Percentiles rank a stretch among this genome's conserved stretches.
Conservation (phyloP, 2,329 filamentous ascomycete genomes). For the Lecanoromycetidae sp. region DNA sequence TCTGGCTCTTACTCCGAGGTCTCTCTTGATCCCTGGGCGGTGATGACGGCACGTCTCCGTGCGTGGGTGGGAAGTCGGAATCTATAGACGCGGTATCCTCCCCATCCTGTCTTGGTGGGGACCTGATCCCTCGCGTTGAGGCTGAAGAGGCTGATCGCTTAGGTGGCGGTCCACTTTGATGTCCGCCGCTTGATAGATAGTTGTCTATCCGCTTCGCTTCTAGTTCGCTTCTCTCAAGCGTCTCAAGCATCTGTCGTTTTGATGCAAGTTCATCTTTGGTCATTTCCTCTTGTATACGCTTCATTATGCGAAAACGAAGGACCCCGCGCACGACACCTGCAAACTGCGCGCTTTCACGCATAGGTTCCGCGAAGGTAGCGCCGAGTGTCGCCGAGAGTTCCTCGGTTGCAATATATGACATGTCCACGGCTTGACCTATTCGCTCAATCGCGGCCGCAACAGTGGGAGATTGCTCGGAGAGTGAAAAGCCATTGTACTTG, state of each 20-base stretch:
- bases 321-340: slow-evolving; percentile 86
- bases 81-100: slow-evolving; percentile 86
- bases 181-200: slow-evolving; percentile 66
- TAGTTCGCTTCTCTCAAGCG: slow-evolving; percentile 82
- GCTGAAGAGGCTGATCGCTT: slow-evolving; percentile 54
- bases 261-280: slow-evolving; percentile 85
- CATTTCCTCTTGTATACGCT: slow-evolving; percentile 95
- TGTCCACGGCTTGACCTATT: slow-evolving; percentile 86
- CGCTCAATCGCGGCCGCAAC: slow-evolving; percentile 89
- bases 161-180: slow-evolving; percentile 42
- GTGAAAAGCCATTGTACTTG: slow-evolving; percentile 91
- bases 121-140: slow-evolving; percentile 32
- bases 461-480: slow-evolving; percentile 81
- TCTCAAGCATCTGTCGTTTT: slow-evolving; percentile 70
- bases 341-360: slow-evolving; percentile 96
- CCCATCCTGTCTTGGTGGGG: slow-evolving; percentile 41
- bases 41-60: slow-evolving; percentile 54
- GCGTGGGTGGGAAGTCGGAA: slow-evolving; percentile 86
- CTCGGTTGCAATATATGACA: slow-evolving; percentile 89
- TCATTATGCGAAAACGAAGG: slow-evolving; percentile 77
- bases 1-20: slow-evolving; percentile 58
- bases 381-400: slow-evolving; percentile 81
- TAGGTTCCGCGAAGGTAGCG: slow-evolving; percentile 89
- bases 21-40: slow-evolving; percentile 41
- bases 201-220: slow-evolving; percentile 91